Evolutionary conservation across 371 early-diverging fungal species (phyloP), one percentile per base, ranked within the genome.

Genomic region (Mucor sp.): DNA sequence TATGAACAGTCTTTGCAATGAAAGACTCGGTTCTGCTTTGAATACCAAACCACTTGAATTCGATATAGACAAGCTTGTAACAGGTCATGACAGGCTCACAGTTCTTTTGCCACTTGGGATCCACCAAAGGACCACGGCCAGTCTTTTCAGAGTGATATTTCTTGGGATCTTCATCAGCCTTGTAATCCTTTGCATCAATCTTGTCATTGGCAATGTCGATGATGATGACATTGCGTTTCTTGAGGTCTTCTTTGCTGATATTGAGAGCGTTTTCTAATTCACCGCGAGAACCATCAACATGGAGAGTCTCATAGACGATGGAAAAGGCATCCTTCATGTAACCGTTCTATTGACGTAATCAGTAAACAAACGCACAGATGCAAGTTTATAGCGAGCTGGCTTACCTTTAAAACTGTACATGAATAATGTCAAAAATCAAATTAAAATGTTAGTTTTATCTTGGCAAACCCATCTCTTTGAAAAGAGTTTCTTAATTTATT

Each of bases 11-110:
- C 41, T 63, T 76, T 44, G 77, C 77, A 55, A 89, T 85, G 21
- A 84, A 81, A 1, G 76, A 63, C 71, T 91, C 91, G 15, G 85
- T 85, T 32, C 73, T 80, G 15, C 69, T 76, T 67, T 90, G 90
- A 48, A 90, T 60, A 2, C 90, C 90, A 67, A 86, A 89, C 88
- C 89, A 90, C 62, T 82, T 84, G 74, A 91, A 91, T 74, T 91
- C 90, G 23, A 85, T 88, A 25, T 88, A 89, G 23, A 90, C 87
- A 62, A 90, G 76, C 67, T 91, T 91, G 70, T 91, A 91, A 73
- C 91, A 90, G 6, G 90, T 90, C 91, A 91, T 91, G 17, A 87
- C 84, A 12, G 91, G 91, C 19, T 86, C 86, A 60, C 81, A 84
- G 0, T 77, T 85, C 69, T 86, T 71, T 67, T 77, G 60, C 74